Evolutionary conservation across 768 basidiomycete genomes (phyloP), one percentile per base, ranked within the genome.

Genomic region (Trametes maxima): DNA sequence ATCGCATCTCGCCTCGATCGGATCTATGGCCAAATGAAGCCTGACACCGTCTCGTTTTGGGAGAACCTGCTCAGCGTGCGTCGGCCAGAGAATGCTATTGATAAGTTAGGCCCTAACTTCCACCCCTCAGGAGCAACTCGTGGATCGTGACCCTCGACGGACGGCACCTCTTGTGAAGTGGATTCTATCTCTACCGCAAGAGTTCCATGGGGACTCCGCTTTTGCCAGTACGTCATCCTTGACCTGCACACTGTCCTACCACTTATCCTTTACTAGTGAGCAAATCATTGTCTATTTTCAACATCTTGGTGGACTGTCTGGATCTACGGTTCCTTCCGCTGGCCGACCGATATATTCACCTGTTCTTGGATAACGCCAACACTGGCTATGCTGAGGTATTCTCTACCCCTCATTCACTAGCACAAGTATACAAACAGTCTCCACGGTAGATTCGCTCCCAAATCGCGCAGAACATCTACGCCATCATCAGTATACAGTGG

Each of bases 311-410:
- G 54, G 87, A 90, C 44, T 78, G 79, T 57, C 78, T 88, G 16
- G 87, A 86, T 17, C 76, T 84, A 50, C 83, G 88, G 57, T 90
- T 92, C 72, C 82, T 84, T 52, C 76, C 86, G 8, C 75, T 84
- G 72, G 78, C 86, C n/a, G 85, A 88, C 57, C 81, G 82, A 69
- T 90, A 92, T 71, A 77, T 88, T 59, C 78, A 85, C 50, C 68
- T 91, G 46, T 82, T 91, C 66, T 86, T 95, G 66, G 80, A 85
- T 19, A 90, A 92, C 68, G 81, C 90, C 22, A 82, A 89, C 63
- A 93, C 91, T 4, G 86, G 86, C 37, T 97, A 94, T 70, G 92
- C 90, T 14, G 94, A 96, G 76, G 94, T 91, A 72, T 42, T 16
- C 54, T 62, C 36, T 4, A 12, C 36, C 35, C 5, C 22, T 46